Evolutionary conservation across 441 rosid genomes (phyloP).

Genomic region (Cnidoscolus chayamansa): DNA sequence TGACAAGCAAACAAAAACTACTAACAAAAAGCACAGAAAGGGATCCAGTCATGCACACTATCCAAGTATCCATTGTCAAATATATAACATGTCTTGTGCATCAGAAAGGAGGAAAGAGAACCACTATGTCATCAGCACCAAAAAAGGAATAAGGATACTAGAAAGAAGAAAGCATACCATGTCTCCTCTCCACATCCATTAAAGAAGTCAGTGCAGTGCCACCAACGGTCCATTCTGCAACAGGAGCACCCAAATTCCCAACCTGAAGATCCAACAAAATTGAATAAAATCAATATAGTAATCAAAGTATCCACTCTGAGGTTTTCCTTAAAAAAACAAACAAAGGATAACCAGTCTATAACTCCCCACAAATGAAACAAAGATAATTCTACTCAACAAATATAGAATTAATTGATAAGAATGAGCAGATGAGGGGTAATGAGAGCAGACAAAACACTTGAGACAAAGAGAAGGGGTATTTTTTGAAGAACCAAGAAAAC

Average conservation of each 20-base stretch:
- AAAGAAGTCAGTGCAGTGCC: constrained; percentile 87
- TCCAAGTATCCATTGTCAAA: background rate
- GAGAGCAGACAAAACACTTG: too few relatives aligned
- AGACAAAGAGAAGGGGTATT: too few relatives aligned
- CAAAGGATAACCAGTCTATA: background rate
- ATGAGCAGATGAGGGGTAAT: too few relatives aligned
- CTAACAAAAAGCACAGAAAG: background rate
- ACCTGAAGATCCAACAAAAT: constrained; percentile 45
- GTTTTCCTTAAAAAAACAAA: too few relatives aligned
- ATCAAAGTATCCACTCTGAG: background rate
- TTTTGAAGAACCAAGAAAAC: too few relatives aligned
- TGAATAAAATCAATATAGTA: background rate
- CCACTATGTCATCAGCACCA: background rate
- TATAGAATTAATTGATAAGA: too few relatives aligned
- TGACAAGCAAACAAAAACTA: background rate
- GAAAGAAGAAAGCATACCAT: constrained; percentile 45
- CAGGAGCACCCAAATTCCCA: constrained; percentile 76
- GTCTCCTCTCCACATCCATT: constrained; percentile 99
- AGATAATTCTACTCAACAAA: too few relatives aligned
- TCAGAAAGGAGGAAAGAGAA: background rate
- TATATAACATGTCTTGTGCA: background rate
- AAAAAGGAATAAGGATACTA: background rate
- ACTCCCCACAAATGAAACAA: background rate
- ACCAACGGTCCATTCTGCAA: constrained; percentile 81
- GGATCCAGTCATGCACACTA: background rate